phyloP scores from a whole-genome alignment of 2,329 filamentous ascomycete species.

The Cercospora sp. region DNA sequence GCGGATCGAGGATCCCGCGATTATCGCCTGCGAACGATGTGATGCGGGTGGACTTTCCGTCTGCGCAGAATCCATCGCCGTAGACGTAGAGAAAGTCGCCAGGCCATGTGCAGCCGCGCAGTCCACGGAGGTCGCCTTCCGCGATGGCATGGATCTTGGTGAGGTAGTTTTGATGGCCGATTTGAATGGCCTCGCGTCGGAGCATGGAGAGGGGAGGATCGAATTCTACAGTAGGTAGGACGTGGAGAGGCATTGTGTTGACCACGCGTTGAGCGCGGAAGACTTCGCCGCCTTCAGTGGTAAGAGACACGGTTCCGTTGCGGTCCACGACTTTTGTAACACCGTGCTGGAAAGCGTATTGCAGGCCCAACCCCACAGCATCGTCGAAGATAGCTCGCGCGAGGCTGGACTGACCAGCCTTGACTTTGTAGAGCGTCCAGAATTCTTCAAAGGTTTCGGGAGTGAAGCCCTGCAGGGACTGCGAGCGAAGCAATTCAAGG shows the following conservation, averaged over 20 bases:
- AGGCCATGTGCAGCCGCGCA: too few relatives aligned
- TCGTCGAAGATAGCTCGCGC: neutral
- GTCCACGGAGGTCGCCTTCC: slow-evolving; percentile 4
- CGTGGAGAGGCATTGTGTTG: slow-evolving; percentile 30
- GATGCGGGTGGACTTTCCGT: neutral
- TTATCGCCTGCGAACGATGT: too few relatives aligned
- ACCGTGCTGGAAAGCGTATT: too few relatives aligned
- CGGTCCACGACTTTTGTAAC: too few relatives aligned
- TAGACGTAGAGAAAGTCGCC: slow-evolving; percentile 14
- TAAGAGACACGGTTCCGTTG: too few relatives aligned
- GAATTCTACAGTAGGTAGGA: slow-evolving; percentile 32
- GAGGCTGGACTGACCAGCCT: neutral
- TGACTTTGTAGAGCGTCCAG: neutral
- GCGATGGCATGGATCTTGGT: slow-evolving; percentile 35
- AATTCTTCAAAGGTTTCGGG: neutral
- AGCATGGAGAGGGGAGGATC: slow-evolving; percentile 32
- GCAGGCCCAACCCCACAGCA: neutral
- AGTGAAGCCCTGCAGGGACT: neutral
- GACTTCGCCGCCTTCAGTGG: neutral
- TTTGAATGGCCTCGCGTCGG: slow-evolving; percentile 31
- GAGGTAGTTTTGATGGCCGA: slow-evolving; percentile 36
- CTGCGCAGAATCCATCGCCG: slow-evolving; percentile 5
- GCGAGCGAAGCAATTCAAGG: neutral
- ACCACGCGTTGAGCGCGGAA: slow-evolving; percentile 20
- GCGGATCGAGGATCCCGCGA: too few relatives aligned